Conservation (phyloP, 345 rosid genomes). For the Bruguiera parviflora region DNA sequence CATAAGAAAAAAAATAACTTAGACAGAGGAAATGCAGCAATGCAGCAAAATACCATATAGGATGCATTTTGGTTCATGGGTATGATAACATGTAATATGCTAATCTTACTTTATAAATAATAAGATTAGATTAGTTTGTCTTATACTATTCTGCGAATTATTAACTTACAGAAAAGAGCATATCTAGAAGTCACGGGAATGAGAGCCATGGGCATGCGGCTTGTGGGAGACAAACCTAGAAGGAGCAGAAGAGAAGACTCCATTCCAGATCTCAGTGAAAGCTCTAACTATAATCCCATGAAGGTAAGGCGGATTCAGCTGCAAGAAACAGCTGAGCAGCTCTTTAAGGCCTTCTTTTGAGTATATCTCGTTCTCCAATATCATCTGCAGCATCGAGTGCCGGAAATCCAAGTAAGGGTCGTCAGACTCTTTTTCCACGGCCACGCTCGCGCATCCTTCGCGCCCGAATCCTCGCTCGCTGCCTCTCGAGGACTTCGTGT, state of each 20-base stretch:
- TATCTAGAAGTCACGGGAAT: slow-evolving; percentile 25
- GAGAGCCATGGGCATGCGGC: background rate
- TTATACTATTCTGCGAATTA: no score
- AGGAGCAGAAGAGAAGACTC: slow-evolving; percentile 46
- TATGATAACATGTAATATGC: no score
- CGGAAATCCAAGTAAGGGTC: slow-evolving; percentile 91
- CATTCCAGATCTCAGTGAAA: slow-evolving; percentile 95
- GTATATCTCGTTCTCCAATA: slow-evolving; percentile 80
- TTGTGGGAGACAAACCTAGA: background rate
- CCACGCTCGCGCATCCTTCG: slow-evolving; percentile 60
- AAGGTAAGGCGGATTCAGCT: slow-evolving; percentile 69
- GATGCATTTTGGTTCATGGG: no score
- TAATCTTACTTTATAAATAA: no score
- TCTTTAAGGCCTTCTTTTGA: slow-evolving; percentile 70
- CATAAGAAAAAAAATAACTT: background rate
- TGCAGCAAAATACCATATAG: no score
- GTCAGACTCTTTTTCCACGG: slow-evolving; percentile 89
- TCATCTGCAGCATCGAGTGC: slow-evolving; percentile 95
- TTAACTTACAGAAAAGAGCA: background rate
- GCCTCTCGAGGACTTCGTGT: slow-evolving; percentile 9
- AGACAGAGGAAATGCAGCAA: no score
- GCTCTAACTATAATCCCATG: slow-evolving; percentile 82
- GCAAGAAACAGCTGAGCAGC: slow-evolving; percentile 79
- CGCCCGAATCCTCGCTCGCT: slow-evolving; percentile 46
- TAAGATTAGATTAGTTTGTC: no score